Percentiles rank a stretch among this genome's conserved stretches.
Evolutionary conservation across 352 stramenopile species (phyloP).

Genomic region (Phytophthora citricola): DNA sequence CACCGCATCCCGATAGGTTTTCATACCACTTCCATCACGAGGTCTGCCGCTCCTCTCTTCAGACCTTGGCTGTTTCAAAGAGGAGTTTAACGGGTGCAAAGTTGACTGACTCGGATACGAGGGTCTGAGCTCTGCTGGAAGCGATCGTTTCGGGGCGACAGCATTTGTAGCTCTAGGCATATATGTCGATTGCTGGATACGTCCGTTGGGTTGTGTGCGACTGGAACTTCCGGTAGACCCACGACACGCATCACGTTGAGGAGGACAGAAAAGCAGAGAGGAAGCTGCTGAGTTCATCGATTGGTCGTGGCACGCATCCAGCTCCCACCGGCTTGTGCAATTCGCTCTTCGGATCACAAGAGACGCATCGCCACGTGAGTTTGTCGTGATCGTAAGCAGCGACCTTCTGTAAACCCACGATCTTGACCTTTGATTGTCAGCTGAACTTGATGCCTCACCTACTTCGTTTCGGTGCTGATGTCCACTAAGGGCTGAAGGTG

Average conservation of each 20-base stretch:
- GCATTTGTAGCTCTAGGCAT: conserved; percentile 1
- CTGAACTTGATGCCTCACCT: conserved; percentile 12
- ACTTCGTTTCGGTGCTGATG: conserved; percentile 8
- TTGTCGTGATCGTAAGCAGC: conserved; percentile 61
- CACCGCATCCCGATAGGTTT: conserved; percentile 5
- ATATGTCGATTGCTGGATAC: conserved; percentile 2
- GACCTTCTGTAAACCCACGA: conserved; percentile 66
- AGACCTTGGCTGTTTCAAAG: not conserved
- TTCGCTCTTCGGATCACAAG: conserved; percentile 63
- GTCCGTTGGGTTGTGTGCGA: conserved; percentile 8
- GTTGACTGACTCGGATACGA: conserved; percentile 10
- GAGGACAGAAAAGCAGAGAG: not conserved
- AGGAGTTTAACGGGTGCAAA: not conserved
- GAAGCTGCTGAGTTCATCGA: conserved; percentile 19
- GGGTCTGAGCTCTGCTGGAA: conserved; percentile 26
- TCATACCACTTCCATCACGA: conserved; percentile 1
- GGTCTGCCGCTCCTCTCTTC: conserved; percentile 6
- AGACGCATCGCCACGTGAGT: conserved; percentile 28
- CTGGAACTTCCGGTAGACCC: not conserved
- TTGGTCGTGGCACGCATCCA: conserved; percentile 35
- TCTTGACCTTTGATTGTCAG: conserved; percentile 20
- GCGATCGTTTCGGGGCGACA: conserved; percentile 11
- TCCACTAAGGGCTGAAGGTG: conserved; percentile 44
- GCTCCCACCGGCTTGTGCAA: conserved; percentile 56
- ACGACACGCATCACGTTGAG: not conserved